Conservation (phyloP, 106 monocot genomes). For the Acorus gramineus region DNA sequence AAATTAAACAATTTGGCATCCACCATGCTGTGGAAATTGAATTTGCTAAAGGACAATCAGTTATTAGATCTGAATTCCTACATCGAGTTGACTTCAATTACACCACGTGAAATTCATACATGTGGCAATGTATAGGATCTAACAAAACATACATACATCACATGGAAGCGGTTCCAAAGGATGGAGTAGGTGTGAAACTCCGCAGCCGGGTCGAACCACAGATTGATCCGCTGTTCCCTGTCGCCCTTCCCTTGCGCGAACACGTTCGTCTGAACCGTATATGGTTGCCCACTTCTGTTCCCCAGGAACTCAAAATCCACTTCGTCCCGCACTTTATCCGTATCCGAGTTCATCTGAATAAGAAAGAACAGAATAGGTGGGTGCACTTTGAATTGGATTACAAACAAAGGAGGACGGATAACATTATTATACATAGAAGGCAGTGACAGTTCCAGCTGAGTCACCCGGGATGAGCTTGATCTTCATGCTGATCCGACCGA, state of each 20-base stretch:
- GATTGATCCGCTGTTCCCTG: constrained; percentile 40
- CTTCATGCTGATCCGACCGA: constrained; percentile 23
- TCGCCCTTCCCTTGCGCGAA: constrained; percentile 44
- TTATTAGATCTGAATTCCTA: no score
- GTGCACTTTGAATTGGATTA: no score
- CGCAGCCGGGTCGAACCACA: constrained; percentile 56
- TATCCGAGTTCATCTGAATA: constrained; percentile 9
- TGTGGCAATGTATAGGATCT: no score
- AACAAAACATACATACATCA: constrained; percentile 5
- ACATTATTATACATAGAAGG: constrained; percentile 14
- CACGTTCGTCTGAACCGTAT: constrained; percentile 63
- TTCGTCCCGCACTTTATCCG: constrained; percentile 30
- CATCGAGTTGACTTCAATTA: no score
- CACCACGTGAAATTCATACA: no score
- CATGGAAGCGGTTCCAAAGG: background rate
- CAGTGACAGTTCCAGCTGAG: constrained; percentile 39
- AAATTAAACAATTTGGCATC: no score
- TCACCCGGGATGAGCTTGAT: constrained; percentile 29
- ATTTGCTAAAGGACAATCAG: no score
- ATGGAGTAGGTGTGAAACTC: constrained; percentile 59
- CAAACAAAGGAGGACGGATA: no score
- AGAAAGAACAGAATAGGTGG: background rate
- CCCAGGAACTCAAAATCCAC: constrained; percentile 63
- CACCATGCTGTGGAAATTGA: no score
- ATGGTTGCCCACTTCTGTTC: constrained; percentile 37